A percentile compares a stretch with the other conserved stretches of the same genome.
phyloP scores from a whole-genome alignment of 345 rosid species.

The Camelina laxa region DNA sequence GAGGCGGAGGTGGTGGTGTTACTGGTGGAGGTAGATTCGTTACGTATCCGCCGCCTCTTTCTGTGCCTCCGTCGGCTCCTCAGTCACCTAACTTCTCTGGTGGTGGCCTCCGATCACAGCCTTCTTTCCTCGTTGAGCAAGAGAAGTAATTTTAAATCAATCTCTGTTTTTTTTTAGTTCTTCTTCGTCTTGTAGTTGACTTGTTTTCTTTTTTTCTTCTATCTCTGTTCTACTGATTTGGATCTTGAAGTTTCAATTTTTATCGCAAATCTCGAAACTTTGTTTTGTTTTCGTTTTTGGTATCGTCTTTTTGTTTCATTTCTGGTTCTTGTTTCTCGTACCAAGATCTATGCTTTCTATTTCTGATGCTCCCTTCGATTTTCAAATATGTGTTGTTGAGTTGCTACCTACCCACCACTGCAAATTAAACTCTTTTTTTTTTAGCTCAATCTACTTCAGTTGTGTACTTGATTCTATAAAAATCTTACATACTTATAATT shows the following conservation, averaged over 20 bases:
- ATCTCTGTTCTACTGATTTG: constrained; percentile 22
- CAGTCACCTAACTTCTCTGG: constrained; percentile 84
- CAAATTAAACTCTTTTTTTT: constrained; percentile 20
- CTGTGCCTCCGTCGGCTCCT: constrained; percentile 70
- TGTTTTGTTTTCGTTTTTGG: not conserved
- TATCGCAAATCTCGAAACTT: constrained; percentile 17
- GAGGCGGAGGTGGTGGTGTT: not conserved
- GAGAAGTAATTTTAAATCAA: constrained; percentile 63
- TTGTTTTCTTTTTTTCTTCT: constrained; percentile 12
- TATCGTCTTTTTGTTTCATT: not conserved
- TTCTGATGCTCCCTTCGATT: not conserved
- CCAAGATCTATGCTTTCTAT: constrained; percentile 27
- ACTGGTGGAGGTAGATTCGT: constrained; percentile 60
- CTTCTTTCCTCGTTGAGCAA: constrained; percentile 76
- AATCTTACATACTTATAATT: not conserved
- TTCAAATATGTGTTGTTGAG: constrained; percentile 7
- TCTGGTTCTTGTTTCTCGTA: constrained; percentile 18
- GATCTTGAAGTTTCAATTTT: constrained; percentile 9
- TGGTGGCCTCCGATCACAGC: constrained; percentile 70
- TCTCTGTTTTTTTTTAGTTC: not conserved
- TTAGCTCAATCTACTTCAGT: constrained; percentile 16
- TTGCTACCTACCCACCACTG: constrained; percentile 12
- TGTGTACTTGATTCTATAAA: not conserved
- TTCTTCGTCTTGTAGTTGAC: constrained; percentile 10
- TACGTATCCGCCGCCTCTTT: constrained; percentile 77